Percentiles rank a stretch among this genome's conserved stretches.
Conservation (phyloP, 495 filamentous ascomycete genomes). For the Polyplosphaeria fusca region DNA sequence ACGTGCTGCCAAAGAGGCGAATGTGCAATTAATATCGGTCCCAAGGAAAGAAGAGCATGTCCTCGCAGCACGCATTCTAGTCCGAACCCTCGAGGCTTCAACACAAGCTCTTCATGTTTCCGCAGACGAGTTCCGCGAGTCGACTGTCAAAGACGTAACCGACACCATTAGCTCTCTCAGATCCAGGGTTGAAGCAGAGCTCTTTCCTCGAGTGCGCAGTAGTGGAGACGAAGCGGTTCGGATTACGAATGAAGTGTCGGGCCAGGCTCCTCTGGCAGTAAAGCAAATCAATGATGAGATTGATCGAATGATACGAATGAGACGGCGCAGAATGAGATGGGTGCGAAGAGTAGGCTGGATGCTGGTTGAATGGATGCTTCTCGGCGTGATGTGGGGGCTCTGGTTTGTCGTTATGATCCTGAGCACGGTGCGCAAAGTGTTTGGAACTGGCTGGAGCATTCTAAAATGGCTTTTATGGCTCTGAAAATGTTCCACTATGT, state of each 20-base stretch:
- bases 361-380: conserved; percentile 46
- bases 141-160: conserved; percentile 47
- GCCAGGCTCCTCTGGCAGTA: conserved; percentile 67
- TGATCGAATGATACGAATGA: conserved; percentile 63
- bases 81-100: conserved; percentile 54
- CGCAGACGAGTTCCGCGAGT: conserved; percentile 51
- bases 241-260: conserved; percentile 68
- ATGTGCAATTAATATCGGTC: conserved; percentile 47
- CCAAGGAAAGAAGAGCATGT: conserved; percentile 63
- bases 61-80: conserved; percentile 62
- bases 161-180: conserved; percentile 51
- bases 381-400: conserved; percentile 50
- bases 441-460: conserved; percentile 55
- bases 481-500: too few relatives aligned
- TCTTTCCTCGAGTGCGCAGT: conserved; percentile 61
- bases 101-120: conserved; percentile 54
- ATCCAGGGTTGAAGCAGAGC: conserved; percentile 49
- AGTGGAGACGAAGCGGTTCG: conserved; percentile 74
- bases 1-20: conserved; percentile 44
- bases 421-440: conserved; percentile 37
- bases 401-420: conserved; percentile 47
- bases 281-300: conserved; percentile 76
- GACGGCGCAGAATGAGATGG: conserved; percentile 70
- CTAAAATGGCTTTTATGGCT: conserved; percentile 80
- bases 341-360: conserved; percentile 50